Percentiles rank a stretch among this genome's conserved stretches.
Evolutionary conservation across 306 rosid genomes (phyloP).

Genomic region (Bauhinia variegata): DNA sequence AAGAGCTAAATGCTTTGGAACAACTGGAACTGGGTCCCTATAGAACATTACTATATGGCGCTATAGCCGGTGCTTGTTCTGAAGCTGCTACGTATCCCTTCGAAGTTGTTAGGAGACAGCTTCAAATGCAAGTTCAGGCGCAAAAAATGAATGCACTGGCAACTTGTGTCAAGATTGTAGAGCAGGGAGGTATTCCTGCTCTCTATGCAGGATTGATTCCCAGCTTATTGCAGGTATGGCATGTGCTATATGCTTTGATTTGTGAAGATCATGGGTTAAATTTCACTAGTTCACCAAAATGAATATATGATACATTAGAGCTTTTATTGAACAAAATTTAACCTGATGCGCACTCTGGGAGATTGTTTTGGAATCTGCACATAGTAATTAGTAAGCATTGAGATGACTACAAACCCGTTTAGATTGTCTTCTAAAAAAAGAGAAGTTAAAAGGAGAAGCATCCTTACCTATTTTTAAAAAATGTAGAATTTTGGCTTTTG

Average conservation of each 20-base stretch:
- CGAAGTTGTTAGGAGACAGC: slow-evolving; percentile 92
- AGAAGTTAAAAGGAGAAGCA: no score
- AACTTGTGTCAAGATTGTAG: slow-evolving; percentile 76
- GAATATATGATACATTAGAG: background rate
- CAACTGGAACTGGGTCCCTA: slow-evolving; percentile 87
- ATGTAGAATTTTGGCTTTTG: no score
- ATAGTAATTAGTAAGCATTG: background rate
- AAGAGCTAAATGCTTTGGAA: slow-evolving; percentile 74
- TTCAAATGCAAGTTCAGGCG: slow-evolving; percentile 82
- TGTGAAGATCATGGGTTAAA: slow-evolving; percentile 9
- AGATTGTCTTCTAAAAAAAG: no score
- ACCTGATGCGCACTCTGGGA: slow-evolving; percentile 1
- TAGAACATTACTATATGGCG: slow-evolving; percentile 87
- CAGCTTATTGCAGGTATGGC: slow-evolving; percentile 86
- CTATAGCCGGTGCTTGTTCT: slow-evolving; percentile 92
- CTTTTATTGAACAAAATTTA: background rate
- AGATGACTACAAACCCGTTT: no score
- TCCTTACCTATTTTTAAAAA: no score
- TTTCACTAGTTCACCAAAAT: slow-evolving; percentile 15
- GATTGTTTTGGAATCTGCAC: slow-evolving; percentile 9
- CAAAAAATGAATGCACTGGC: slow-evolving; percentile 75
- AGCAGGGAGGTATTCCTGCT: slow-evolving; percentile 89
- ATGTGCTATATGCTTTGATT: slow-evolving; percentile 27
- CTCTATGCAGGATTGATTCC: slow-evolving; percentile 86
- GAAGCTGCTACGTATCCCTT: slow-evolving; percentile 96